Evolutionary conservation across 2,329 filamentous ascomycete genomes (phyloP).

Genomic region (Teratosphaeria epicoccoides): DNA sequence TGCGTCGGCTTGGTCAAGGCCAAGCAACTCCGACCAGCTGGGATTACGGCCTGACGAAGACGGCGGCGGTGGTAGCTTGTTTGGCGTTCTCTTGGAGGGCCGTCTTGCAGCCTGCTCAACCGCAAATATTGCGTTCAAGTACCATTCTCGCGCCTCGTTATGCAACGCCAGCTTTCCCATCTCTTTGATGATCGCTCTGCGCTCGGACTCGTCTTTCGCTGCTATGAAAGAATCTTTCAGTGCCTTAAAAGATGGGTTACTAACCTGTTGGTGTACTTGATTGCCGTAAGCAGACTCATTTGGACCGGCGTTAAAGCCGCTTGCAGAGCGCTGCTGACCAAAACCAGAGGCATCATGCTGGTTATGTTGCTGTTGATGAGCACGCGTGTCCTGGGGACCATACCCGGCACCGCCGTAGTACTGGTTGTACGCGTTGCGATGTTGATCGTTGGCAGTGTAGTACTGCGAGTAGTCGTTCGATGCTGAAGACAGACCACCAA

Average conservation of each 20-base stretch:
- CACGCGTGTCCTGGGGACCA: slow-evolving; percentile 34
- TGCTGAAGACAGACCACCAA: slow-evolving; percentile 60
- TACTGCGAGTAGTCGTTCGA: slow-evolving; percentile 75
- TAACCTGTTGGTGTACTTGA: slow-evolving; percentile 46
- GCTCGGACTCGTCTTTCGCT: neutral
- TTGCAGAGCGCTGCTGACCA: slow-evolving; percentile 64
- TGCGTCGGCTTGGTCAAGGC: neutral
- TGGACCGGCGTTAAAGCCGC: slow-evolving; percentile 57
- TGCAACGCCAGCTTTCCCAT: neutral
- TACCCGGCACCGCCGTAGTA: slow-evolving; percentile 47
- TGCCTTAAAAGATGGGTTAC: slow-evolving; percentile 13
- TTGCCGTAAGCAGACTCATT: slow-evolving; percentile 51
- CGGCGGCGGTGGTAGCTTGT: neutral
- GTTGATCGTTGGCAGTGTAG: slow-evolving; percentile 66
- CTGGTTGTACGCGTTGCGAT: slow-evolving; percentile 62
- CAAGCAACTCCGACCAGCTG: neutral
- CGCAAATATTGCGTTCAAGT: too few species aligned
- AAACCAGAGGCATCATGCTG: slow-evolving; percentile 60
- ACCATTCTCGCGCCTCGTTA: neutral
- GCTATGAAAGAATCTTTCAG: neutral
- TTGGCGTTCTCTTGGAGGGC: neutral
- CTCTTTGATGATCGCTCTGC: neutral
- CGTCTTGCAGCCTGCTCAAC: neutral
- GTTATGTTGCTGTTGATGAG: slow-evolving; percentile 11
- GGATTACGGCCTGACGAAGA: neutral